Evolutionary conservation across 2,329 filamentous ascomycete species (phyloP), one percentile per base, ranked within the genome.

Genomic region (Sporothrix inflata): DNA sequence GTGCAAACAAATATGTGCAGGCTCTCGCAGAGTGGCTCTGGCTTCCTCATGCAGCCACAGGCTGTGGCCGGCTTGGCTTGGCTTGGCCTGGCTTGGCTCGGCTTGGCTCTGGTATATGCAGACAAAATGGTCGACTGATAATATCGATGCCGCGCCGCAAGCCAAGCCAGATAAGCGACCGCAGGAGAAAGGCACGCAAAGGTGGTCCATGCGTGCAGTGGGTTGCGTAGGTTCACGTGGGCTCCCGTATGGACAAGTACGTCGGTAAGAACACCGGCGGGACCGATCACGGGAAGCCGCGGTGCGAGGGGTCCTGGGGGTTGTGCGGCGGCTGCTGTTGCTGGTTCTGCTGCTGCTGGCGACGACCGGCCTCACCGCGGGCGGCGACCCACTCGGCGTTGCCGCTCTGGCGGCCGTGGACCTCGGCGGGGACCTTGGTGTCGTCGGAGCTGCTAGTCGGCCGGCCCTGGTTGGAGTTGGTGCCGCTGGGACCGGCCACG

Each of bases 351-450:
- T 73, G 72, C 55, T 77, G 75, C 27, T 75, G 75, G 38, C 73
- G 71, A 12, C 76, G 75, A 16, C 78, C 79, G 61, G 79, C 79
- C 75, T 82, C 80, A 42, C 79, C 79, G 14, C 80, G 79, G 9
- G 79, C 78, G n/a, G 80, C 78, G 16, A 80, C 77, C 80, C 80
- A 82, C 63, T 81, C 80, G 21, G 79, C 76, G 57, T 79, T 81
- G 53, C 80, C 80, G 68, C 79, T 81, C 73, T 81, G 80, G 51
- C 80, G 79, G 38, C 73, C 84, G n/a, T 85, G 87, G 75, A 88
- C 85, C 79, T 91, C 89, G 51, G 85, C 85, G 73, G 88, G 89
- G 74, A 88, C 73, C 79, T 91, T 91, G 75, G 87, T 85, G 74
- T 90, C 89, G 65, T 88, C 86, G 73, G 81, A 73, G 8, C 74